Conservation (phyloP, 257 asterid genomes). For the Forsythia suspensa region DNA sequence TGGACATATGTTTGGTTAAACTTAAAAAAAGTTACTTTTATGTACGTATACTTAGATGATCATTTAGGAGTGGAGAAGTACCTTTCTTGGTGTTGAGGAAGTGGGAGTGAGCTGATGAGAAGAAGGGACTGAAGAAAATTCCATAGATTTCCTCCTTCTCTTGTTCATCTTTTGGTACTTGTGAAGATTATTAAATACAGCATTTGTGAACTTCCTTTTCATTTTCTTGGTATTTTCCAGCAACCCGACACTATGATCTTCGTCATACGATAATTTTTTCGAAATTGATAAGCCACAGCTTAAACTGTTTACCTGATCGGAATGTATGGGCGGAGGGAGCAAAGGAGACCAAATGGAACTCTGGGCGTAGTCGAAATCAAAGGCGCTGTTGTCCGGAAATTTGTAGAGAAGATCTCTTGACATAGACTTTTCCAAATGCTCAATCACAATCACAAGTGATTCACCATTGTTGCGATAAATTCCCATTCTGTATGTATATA, state of each 20-base stretch:
- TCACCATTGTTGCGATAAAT: slow-evolving; percentile 28
- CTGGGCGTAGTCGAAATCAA: slow-evolving; percentile 85
- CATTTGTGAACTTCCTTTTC: slow-evolving; percentile 53
- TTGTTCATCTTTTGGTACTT: slow-evolving; percentile 42
- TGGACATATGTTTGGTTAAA: too few species aligned
- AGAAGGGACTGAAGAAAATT: slow-evolving; percentile 41
- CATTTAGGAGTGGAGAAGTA: slow-evolving; percentile 13
- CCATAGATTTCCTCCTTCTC: slow-evolving; percentile 34
- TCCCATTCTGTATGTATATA: slow-evolving; percentile 23
- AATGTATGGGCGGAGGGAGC: slow-evolving; percentile 40
- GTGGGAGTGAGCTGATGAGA: slow-evolving; percentile 36
- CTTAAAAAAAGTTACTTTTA: too few species aligned
- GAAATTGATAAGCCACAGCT: slow-evolving; percentile 31
- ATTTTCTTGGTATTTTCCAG: slow-evolving; percentile 43
- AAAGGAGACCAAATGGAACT: slow-evolving; percentile 96
- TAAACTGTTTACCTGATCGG: neutral
- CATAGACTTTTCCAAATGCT: slow-evolving; percentile 77
- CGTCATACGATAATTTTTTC: slow-evolving; percentile 39
- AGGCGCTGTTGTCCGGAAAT: slow-evolving; percentile 83
- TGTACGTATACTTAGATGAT: neutral
- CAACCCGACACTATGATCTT: slow-evolving; percentile 24
- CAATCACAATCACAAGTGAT: slow-evolving; percentile 57
- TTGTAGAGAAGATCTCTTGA: slow-evolving; percentile 71
- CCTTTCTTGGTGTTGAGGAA: slow-evolving; percentile 53
- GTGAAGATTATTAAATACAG: slow-evolving; percentile 36